phyloP scores from a whole-genome alignment of 768 basidiomycete species.

The Roridomyces roridus region DNA sequence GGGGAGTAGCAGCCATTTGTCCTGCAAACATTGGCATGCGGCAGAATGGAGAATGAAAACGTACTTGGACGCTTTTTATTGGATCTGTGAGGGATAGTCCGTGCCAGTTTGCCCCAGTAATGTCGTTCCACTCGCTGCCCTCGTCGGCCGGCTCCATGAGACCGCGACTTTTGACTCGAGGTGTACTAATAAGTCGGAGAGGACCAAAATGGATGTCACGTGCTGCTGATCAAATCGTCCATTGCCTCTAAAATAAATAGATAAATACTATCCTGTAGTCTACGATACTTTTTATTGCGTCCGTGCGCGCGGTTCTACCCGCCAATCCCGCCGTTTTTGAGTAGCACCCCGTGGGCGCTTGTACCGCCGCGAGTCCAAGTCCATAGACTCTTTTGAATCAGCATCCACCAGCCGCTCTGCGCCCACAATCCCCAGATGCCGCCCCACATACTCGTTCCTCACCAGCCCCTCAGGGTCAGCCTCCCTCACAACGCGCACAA shows the following conservation, averaged over 20 bases:
- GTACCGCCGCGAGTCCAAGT: too few relatives aligned
- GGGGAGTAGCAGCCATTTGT: slow-evolving; percentile 98
- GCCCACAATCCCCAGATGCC: background rate
- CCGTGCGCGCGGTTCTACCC: too few relatives aligned
- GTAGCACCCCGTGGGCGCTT: background rate
- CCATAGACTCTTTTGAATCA: too few relatives aligned
- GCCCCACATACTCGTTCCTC: background rate
- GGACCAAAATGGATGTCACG: too few relatives aligned
- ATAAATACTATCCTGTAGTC: too few relatives aligned
- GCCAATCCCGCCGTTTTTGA: background rate
- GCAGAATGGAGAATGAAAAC: slow-evolving; percentile 29
- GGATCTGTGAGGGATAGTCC: slow-evolving; percentile 87
- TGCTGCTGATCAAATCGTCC: too few relatives aligned
- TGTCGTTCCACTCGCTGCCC: slow-evolving; percentile 64
- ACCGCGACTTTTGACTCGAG: background rate
- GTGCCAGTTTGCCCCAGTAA: slow-evolving; percentile 66
- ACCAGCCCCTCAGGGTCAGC: background rate
- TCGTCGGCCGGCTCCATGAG: slow-evolving; percentile 28
- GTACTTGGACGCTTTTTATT: slow-evolving; percentile 88
- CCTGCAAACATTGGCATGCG: slow-evolving; percentile 52
- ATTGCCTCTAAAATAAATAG: too few relatives aligned
- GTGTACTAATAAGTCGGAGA: too few relatives aligned
- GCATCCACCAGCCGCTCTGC: background rate
- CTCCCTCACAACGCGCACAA: slow-evolving; percentile 47
- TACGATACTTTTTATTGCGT: too few relatives aligned